Conservation (phyloP, 495 filamentous ascomycete species). For the Tuber indicum region DNA sequence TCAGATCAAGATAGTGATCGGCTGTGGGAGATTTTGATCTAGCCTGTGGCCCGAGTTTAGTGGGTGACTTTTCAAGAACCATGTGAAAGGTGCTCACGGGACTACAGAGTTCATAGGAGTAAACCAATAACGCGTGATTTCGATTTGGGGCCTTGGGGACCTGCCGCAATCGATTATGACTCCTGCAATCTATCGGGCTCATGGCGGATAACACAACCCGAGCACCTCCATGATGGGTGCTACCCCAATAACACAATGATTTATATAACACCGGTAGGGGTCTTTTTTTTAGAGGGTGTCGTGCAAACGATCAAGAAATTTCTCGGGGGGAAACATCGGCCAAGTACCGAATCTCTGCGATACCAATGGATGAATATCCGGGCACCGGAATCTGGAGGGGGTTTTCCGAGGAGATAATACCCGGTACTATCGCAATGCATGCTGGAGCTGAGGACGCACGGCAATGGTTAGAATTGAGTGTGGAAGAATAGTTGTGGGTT, state of each 20-base stretch:
- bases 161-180: background rate
- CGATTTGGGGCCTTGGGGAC: background rate
- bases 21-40: background rate
- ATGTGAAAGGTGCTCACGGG: background rate
- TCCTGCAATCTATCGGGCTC: background rate
- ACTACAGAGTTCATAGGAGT: background rate
- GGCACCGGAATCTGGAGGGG: background rate
- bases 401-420: background rate
- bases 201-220: background rate
- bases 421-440: background rate
- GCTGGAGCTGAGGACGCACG: background rate
- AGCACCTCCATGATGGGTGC: background rate
- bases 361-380: background rate
- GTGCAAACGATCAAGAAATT: background rate
- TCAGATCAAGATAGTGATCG: background rate
- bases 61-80: background rate
- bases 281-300: background rate
- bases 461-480: background rate
- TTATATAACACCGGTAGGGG: background rate
- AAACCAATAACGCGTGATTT: background rate
- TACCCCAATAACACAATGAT: background rate
- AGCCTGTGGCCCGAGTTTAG: background rate
- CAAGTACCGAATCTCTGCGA: background rate
- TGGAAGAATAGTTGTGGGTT: background rate
- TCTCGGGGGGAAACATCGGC: background rate